Percentiles rank a stretch among this genome's conserved stretches.
These are phyloP conservation scores for Cryphonectria japonica DNA, from an alignment of 2,329 filamentous ascomycete genomes.

Conservation along the genomic window DNA sequence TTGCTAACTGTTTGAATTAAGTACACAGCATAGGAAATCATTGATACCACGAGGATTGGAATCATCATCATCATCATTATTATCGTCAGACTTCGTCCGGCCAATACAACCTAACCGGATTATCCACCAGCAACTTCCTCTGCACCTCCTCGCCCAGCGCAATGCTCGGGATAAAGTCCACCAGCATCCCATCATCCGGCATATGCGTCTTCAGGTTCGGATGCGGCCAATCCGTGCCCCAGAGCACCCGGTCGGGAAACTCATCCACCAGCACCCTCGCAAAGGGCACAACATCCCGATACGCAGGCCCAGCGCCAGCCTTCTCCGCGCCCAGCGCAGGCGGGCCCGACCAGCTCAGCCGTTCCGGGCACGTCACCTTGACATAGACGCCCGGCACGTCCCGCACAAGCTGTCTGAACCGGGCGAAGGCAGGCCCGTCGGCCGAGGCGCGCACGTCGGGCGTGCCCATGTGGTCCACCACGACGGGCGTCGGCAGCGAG, in stretches of 20 bases:
- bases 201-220: background rate
- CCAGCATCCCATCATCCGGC: slow-evolving; percentile 6
- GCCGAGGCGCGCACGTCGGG: background rate
- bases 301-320: background rate
- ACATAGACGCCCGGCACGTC: background rate
- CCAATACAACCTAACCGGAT: background rate
- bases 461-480: slow-evolving; percentile 8
- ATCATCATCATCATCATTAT: background rate
- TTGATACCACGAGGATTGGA: background rate
- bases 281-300: background rate
- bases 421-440: background rate
- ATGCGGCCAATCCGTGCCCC: slow-evolving; percentile 7
- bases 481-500: background rate
- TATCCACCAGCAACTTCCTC: slow-evolving; percentile 1
- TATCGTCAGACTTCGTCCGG: background rate
- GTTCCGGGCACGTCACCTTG: slow-evolving; percentile 9
- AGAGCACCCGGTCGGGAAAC: background rate
- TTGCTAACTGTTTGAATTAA: background rate
- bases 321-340: background rate
- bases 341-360: slow-evolving; percentile 3
- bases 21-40: background rate
- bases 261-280: background rate
- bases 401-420: background rate
- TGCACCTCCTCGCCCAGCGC: background rate
- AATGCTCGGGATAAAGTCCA: background rate